A percentile compares a stretch with the other conserved stretches of the same genome.
Evolutionary conservation across 2,329 filamentous ascomycete genomes (phyloP).

Genomic region (Penicillium sp.): DNA sequence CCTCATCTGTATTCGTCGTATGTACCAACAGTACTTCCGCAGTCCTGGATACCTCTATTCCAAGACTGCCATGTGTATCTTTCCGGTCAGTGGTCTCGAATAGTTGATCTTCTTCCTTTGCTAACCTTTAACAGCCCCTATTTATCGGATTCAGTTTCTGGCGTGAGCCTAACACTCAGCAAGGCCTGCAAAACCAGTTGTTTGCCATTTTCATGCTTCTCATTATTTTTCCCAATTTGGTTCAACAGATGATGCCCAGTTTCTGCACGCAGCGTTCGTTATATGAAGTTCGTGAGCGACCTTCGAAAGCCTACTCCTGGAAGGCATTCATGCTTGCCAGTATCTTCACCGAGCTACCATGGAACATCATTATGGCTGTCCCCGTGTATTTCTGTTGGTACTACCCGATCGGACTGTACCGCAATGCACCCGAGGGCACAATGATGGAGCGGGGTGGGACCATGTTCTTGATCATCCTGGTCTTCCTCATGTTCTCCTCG

Average conservation of each 20-base stretch:
- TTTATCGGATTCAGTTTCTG: constrained; percentile 85
- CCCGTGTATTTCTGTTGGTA: constrained; percentile 67
- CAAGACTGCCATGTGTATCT: constrained; percentile 66
- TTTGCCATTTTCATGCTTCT: constrained; percentile 84
- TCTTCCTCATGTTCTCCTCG: constrained; percentile 70
- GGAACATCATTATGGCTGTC: constrained; percentile 61
- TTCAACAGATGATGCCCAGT: constrained; percentile 58
- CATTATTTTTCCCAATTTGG: constrained; percentile 69
- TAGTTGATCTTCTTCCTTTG: neutral
- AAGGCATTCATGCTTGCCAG: constrained; percentile 69
- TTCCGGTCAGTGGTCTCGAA: constrained; percentile 58
- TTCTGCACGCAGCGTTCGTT: constrained; percentile 60
- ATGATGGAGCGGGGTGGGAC: constrained; percentile 59
- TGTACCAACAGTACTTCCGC: constrained; percentile 89
- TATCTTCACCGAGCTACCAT: constrained; percentile 71
- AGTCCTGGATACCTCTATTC: constrained; percentile 84
- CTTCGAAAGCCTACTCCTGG: constrained; percentile 74
- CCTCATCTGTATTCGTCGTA: constrained; percentile 65
- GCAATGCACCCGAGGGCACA: constrained; percentile 40
- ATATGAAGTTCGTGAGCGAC: constrained; percentile 61
- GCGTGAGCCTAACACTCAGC: constrained; percentile 68
- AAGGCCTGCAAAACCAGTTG: constrained; percentile 87
- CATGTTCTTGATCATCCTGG: constrained; percentile 64
- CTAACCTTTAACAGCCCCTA: constrained; percentile 49
- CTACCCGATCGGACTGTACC: constrained; percentile 58